phyloP scores from a whole-genome alignment of 2,329 filamentous ascomycete species.

The Exophiala sp. region DNA sequence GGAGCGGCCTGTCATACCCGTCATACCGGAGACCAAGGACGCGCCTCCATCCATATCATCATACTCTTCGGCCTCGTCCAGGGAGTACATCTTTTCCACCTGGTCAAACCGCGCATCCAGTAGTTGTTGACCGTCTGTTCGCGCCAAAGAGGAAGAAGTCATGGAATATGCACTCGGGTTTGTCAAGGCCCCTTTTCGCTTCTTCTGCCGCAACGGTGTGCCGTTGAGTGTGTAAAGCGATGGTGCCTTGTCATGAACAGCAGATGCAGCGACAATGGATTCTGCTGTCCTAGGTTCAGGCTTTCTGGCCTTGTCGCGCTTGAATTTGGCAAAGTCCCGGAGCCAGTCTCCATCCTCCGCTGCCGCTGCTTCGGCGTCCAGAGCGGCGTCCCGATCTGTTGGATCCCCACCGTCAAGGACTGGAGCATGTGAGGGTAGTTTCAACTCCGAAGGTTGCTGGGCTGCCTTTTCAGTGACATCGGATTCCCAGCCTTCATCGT shows the following conservation, averaged over 20 bases:
- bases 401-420: background rate
- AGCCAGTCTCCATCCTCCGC: constrained; percentile 80
- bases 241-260: constrained; percentile 39
- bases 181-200: constrained; percentile 90
- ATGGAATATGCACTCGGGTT: constrained; percentile 85
- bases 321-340: constrained; percentile 90
- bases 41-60: constrained; percentile 48
- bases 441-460: constrained; percentile 31
- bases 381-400: background rate
- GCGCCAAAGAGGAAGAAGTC: constrained; percentile 80
- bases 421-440: constrained; percentile 7
- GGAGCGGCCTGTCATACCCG: constrained; percentile 39
- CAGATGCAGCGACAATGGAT: constrained; percentile 39
- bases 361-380: constrained; percentile 25
- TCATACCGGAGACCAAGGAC: constrained; percentile 48
- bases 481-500: constrained; percentile 89
- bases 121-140: constrained; percentile 80
- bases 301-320: constrained; percentile 63
- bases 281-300: constrained; percentile 36
- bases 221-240: constrained; percentile 62
- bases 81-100: constrained; percentile 76
- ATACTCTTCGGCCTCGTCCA: constrained; percentile 54
- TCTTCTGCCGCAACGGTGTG: constrained; percentile 67
- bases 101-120: constrained; percentile 90
- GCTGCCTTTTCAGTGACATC: constrained; percentile 77